These are phyloP conservation scores for Lantana camara DNA, from an alignment of 257 asterid genomes.

Conservation along the genomic window DNA sequence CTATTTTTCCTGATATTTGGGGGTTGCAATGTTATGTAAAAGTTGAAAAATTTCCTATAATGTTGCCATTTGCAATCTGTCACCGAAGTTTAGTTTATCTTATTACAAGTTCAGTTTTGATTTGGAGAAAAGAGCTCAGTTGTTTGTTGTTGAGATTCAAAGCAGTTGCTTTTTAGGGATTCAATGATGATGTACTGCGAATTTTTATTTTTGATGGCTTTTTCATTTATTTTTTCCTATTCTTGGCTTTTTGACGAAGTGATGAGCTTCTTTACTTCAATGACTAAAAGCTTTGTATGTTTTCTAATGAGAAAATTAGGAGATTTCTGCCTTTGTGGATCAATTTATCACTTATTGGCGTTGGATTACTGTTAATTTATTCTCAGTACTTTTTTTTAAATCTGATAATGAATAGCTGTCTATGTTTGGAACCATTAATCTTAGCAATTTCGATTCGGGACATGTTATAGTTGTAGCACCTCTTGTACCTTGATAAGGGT, in stretches of 20 bases:
- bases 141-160: neutral
- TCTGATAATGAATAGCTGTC: neutral
- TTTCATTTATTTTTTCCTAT: neutral
- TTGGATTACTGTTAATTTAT: neutral
- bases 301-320: neutral
- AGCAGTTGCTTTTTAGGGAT: neutral
- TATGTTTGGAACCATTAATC: neutral
- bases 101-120: neutral
- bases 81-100: constrained; percentile 18
- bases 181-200: neutral
- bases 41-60: constrained; percentile 32
- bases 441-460: neutral
- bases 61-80: constrained; percentile 35
- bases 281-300: neutral
- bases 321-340: constrained; percentile 16
- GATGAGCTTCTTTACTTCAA: neutral
- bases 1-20: no score
- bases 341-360: neutral
- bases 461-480: neutral
- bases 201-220: neutral
- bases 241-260: neutral
- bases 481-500: neutral
- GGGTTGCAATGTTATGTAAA: no score
- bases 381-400: no score
- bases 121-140: neutral